Base-by-base conservation (phyloP, 1,284 basidiomycete species). In the Tilletiaria anomala region DNA sequence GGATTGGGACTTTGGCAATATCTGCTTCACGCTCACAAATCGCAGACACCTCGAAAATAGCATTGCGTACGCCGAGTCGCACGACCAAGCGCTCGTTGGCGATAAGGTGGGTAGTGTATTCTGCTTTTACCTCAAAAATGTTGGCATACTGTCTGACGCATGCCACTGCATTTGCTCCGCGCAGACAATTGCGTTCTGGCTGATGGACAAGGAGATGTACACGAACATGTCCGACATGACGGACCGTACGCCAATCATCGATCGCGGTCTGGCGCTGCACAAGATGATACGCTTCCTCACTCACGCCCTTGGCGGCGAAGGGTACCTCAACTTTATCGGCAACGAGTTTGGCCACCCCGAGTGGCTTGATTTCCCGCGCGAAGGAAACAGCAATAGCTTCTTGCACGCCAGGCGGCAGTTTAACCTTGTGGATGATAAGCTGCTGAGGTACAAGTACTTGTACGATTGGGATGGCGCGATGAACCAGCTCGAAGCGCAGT, bases 341-440 rank as follows among this genome's bases (percentile, higher is more conserved):
- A 97, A 97, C 60, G 89, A 94, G 66, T 94, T 94, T 60, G 89
- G 89, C 32, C 89, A 94, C 67, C 89, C 88, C 10, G 89, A 94
- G 80, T 97, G 91, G 91, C 84, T 97, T 59, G 91, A 96, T 69
- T 97, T 97, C 71, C 91, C 91, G 29, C 81, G 91, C 22, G 84
- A 79, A 54, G 91, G 91, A 12, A 97, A 97, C 63, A 76, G 77
- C 57, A 85, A 88, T 69, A 93, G 87, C 8, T 97, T 88, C 75
- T 83, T 91, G 87, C 88, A 39, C 78, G 89, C 58, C 6, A 57
- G 69, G 20, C 78, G 91, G 15, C 91, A 96, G 61, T 97, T 87
- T 80, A 91, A 91, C 67, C 73, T 96, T 17, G 79, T 86, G 36
- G 89, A 94, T 61, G 88, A 96, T 61, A 57, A 62, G 0, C 53